phyloP scores from a whole-genome alignment of 2,329 filamentous ascomycete genomes.

The Nemania sp. region DNA sequence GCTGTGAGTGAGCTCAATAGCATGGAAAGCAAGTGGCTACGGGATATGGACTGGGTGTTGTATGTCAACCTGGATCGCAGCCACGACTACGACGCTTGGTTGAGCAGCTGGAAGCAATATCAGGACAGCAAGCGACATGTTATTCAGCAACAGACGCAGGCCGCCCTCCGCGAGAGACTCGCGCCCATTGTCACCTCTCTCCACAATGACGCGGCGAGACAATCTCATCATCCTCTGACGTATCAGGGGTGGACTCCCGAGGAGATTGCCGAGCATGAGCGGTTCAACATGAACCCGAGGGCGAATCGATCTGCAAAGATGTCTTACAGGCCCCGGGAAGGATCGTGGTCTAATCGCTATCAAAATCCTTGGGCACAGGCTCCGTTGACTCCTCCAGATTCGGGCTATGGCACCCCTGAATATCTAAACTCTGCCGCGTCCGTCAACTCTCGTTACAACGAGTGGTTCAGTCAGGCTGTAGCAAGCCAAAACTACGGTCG shows the following conservation, averaged over 20 bases:
- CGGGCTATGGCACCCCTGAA: constrained; percentile 71
- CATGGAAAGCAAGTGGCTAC: constrained; percentile 89
- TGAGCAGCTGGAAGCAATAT: constrained; percentile 71
- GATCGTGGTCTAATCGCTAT: constrained; percentile 58
- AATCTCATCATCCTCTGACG: constrained; percentile 52
- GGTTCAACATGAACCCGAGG: constrained; percentile 58
- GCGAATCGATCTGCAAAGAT: constrained; percentile 44
- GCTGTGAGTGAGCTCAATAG: constrained; percentile 84
- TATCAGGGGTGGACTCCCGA: constrained; percentile 64
- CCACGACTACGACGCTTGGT: constrained; percentile 75
- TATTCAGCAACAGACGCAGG: constrained; percentile 55
- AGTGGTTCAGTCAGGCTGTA: constrained; percentile 64
- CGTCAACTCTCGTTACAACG: constrained; percentile 67
- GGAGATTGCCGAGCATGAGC: constrained; percentile 67
- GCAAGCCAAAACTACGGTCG: constrained; percentile 50
- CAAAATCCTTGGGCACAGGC: constrained; percentile 56
- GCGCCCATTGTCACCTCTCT: constrained; percentile 62
- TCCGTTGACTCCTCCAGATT: constrained; percentile 70
- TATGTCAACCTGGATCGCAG: constrained; percentile 86
- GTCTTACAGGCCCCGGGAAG: constrained; percentile 60
- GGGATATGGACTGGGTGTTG: constrained; percentile 83
- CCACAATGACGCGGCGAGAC: constrained; percentile 55
- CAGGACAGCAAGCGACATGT: constrained; percentile 60
- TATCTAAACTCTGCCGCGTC: constrained; percentile 67
- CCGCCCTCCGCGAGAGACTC: constrained; percentile 61